Evolutionary conservation across 2,329 filamentous ascomycete genomes (phyloP), one percentile per base, ranked within the genome.

Genomic region (Paecilomyces variotii): DNA sequence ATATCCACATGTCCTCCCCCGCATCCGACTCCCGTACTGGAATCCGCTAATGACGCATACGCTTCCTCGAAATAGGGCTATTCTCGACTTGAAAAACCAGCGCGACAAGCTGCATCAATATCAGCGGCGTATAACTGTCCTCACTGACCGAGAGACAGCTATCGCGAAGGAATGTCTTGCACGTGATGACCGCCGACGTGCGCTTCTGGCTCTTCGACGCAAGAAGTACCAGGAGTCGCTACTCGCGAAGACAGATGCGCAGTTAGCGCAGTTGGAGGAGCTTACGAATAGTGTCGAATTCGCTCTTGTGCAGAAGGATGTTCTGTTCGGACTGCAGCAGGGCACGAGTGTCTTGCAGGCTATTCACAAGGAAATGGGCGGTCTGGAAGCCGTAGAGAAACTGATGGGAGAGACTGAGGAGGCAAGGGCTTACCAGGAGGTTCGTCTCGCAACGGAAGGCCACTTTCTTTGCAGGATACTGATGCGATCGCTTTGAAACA

Each of bases 161-260:
- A 88, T 96, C 59, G 93, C 94, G 25, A 86, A 85, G 65, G 83
- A 90, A 78, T 92, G 95, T 77, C 82, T 97, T 24, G 85, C 86
- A 19, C 82, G 84, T 61, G 87, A 89, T 68, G 89, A 97, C 77
- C 92, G 91, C 76, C 79, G 83, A 65, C 86, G 87, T 62, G 94
- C 94, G 0, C 83, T 97, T 25, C 83, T 97, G 32, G 94, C 94
- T 0, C 82, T 99, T 61, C 88, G 94, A 59, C 85, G 92, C 65
- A 97, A 97, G 78, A 99, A 97, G 74, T 97, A 96, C 80, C 94
- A 99, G 74, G 90, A 97, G 74, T 87, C 89, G 27, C 82, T 97
- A 25, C 82, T 97, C 11, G 81, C 84, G 61, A 93, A 96, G 79
- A 97, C 93, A 11, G 93, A 99, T 76, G 85, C 86, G 58, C 93